A percentile compares a stretch with the other conserved stretches of the same genome.
These are phyloP conservation scores for Backusella macrospora DNA, from an alignment of 192 early-diverging fungal species.

Conservation along the genomic window DNA sequence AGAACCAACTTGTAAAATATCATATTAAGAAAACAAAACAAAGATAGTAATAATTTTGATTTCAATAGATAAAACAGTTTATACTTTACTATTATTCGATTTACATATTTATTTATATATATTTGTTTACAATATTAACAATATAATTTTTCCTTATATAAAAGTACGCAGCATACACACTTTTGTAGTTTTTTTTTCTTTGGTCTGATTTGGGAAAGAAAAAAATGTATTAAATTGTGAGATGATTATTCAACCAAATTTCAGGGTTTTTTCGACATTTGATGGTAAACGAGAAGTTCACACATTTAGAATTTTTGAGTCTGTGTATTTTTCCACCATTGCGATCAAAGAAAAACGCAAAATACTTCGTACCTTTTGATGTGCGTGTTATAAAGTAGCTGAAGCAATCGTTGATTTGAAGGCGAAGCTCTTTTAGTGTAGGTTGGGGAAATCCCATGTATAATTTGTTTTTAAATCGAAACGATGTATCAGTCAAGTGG, in stretches of 20 bases:
- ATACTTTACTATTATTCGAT: too few species aligned
- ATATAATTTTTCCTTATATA: too few species aligned
- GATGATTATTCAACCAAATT: slow-evolving; percentile 9
- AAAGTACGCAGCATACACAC: too few species aligned
- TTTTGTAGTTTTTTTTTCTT: background rate
- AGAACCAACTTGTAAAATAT: too few species aligned
- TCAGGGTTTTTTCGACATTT: slow-evolving; percentile 2
- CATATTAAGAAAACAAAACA: too few species aligned
- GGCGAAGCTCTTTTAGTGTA: background rate
- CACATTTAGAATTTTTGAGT: background rate
- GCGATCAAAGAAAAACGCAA: background rate
- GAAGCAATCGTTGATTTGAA: slow-evolving; percentile 7
- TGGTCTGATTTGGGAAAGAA: background rate
- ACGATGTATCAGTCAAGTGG: background rate
- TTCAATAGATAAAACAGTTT: too few species aligned
- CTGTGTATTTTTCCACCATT: background rate
- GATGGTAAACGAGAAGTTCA: background rate
- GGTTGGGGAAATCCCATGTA: background rate
- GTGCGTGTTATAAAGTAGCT: background rate
- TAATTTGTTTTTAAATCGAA: background rate
- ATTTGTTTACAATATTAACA: too few species aligned
- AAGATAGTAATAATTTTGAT: too few species aligned
- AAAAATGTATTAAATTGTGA: background rate
- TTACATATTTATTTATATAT: too few species aligned
- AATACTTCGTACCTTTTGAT: background rate